A percentile compares a stretch with the other conserved stretches of the same genome.
Evolutionary conservation across 306 rosid species (phyloP).

Genomic region (Fragaria vesca): DNA sequence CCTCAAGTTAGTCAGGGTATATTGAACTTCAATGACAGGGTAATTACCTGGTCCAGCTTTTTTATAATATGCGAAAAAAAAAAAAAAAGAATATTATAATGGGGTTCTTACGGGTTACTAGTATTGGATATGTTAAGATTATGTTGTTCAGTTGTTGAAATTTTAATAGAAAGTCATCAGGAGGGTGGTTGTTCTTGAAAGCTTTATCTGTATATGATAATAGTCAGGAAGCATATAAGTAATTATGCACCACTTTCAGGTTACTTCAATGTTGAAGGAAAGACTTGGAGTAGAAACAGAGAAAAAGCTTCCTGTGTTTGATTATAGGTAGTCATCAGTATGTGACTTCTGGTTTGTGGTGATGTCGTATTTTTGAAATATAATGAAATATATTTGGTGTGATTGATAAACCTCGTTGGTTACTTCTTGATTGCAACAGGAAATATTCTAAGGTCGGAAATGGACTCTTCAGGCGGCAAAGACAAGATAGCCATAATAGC

Average conservation of each 20-base stretch:
- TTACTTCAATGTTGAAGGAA: constrained; percentile 65
- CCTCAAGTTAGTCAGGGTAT: constrained; percentile 18
- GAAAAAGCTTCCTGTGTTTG: constrained; percentile 61
- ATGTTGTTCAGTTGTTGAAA: not conserved
- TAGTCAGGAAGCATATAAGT: constrained; percentile 10
- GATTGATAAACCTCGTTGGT: not conserved
- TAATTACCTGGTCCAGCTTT: not conserved
- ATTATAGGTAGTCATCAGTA: constrained; percentile 57
- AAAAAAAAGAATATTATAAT: not conserved
- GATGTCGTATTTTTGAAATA: not conserved
- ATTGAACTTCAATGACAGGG: not conserved
- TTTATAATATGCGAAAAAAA: not conserved
- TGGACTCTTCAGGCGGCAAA: constrained; percentile 80
- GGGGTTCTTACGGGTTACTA: constrained; percentile 3
- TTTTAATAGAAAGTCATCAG: constrained; percentile 6
- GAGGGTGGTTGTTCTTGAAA: constrained; percentile 2
- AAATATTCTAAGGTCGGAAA: constrained; percentile 74
- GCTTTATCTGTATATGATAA: constrained; percentile 8
- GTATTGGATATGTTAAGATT: no score
- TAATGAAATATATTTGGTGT: not conserved
- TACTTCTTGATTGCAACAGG: constrained; percentile 40
- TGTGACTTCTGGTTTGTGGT: not conserved
- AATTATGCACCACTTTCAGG: constrained; percentile 48
- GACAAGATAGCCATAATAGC: constrained; percentile 88
- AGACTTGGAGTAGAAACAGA: constrained; percentile 61